phyloP scores from a whole-genome alignment of 1,284 basidiomycete genomes.

The Ustilago tritici region DNA sequence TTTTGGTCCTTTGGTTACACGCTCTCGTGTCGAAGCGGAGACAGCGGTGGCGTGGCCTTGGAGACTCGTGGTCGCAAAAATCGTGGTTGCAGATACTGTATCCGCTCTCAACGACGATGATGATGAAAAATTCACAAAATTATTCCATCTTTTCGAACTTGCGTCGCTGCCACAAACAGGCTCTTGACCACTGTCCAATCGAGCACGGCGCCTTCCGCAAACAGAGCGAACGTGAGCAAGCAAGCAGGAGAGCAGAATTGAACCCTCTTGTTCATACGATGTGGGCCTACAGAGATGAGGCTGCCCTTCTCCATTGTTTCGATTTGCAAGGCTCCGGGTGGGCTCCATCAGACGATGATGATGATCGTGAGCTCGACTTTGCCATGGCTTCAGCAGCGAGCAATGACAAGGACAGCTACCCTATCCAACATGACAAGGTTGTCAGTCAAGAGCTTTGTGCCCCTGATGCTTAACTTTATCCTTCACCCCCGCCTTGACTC shows the following conservation, averaged over 20 bases:
- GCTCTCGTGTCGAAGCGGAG: slow-evolving; percentile 4
- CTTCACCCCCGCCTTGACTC: background rate
- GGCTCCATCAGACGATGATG: background rate
- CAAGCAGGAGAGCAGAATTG: background rate
- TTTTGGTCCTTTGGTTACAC: background rate
- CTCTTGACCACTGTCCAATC: background rate
- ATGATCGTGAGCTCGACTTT: background rate
- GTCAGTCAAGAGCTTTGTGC: background rate
- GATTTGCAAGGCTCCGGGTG: background rate
- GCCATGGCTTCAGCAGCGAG: background rate
- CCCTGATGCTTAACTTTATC: background rate
- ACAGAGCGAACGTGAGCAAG: background rate
- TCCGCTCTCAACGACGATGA: background rate
- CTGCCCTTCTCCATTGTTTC: background rate
- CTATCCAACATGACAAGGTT: background rate
- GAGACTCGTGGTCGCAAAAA: slow-evolving; percentile 3
- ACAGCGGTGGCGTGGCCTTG: background rate
- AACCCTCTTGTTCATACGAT: background rate
- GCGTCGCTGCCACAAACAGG: background rate
- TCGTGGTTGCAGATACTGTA: background rate
- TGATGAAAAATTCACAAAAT: background rate
- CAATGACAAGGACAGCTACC: background rate
- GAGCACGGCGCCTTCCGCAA: background rate
- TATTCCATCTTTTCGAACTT: slow-evolving; percentile 8
- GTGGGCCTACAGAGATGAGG: background rate